Percentiles rank a stretch among this genome's conserved stretches.
Conservation (phyloP, 2,329 filamentous ascomycete species). For the Diaporthe amygdali region DNA sequence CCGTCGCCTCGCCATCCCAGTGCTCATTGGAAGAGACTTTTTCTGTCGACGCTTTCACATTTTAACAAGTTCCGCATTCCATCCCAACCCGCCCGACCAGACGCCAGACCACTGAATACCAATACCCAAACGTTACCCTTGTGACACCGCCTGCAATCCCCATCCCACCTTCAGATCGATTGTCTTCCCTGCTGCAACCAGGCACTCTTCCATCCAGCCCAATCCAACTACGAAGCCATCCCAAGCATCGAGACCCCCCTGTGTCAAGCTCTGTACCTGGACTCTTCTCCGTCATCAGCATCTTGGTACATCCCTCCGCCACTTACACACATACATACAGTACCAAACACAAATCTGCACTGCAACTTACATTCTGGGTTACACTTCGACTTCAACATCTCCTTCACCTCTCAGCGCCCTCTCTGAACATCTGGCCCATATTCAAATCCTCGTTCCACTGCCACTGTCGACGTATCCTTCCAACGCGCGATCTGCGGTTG, state of each 20-base stretch:
- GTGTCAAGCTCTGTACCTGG: constrained; percentile 4
- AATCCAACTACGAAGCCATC: neutral
- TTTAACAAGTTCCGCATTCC: constrained; percentile 13
- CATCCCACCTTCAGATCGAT: constrained; percentile 9
- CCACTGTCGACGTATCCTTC: neutral
- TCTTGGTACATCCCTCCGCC: neutral
- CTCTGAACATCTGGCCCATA: neutral
- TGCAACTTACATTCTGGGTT: neutral
- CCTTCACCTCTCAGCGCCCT: neutral
- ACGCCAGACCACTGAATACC: neutral
- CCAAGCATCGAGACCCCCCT: neutral
- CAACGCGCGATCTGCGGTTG: neutral
- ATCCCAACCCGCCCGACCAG: constrained; percentile 13
- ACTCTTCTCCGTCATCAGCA: constrained; percentile 11
- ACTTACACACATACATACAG: constrained; percentile 1
- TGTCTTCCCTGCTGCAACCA: constrained; percentile 1
- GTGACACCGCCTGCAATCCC: constrained; percentile 8
- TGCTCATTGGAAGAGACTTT: constrained; percentile 21
- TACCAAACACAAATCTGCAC: neutral
- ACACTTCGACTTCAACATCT: neutral
- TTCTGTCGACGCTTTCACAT: constrained; percentile 20
- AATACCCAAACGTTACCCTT: neutral
- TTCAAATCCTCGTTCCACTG: neutral
- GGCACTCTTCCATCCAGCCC: neutral
- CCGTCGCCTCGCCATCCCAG: constrained; percentile 7